Conservation (phyloP, 345 rosid species). For the Trapa incisa region DNA sequence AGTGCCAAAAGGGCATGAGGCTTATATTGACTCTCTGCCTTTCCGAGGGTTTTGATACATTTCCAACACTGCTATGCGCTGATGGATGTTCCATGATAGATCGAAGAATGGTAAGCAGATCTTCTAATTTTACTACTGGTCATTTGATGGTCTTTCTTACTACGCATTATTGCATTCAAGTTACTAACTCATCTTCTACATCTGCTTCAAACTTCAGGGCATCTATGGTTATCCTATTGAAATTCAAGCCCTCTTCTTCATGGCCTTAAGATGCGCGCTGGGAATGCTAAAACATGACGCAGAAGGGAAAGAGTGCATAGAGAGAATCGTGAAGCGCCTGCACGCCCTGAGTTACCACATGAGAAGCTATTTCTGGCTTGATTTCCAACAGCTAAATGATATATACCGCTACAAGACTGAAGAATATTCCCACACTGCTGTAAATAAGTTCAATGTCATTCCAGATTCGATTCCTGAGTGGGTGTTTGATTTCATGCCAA, state of each 20-base stretch:
- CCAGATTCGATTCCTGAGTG: slow-evolving; percentile 64
- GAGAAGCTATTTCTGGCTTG: slow-evolving; percentile 58
- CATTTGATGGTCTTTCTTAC: neutral
- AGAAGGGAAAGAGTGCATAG: slow-evolving; percentile 54
- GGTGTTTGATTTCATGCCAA: slow-evolving; percentile 59
- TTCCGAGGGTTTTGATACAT: slow-evolving; percentile 77
- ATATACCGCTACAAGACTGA: slow-evolving; percentile 61
- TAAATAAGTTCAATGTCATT: slow-evolving; percentile 60
- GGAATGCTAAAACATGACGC: slow-evolving; percentile 54
- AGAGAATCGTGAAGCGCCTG: slow-evolving; percentile 42
- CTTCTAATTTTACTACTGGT: neutral
- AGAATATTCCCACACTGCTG: slow-evolving; percentile 64
- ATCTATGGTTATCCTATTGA: slow-evolving; percentile 74
- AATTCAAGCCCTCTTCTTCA: slow-evolving; percentile 74
- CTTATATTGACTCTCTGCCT: slow-evolving; percentile 64
- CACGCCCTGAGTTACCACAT: slow-evolving; percentile 52
- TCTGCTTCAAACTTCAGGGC: slow-evolving; percentile 35
- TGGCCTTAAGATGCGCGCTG: slow-evolving; percentile 56
- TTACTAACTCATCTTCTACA: neutral
- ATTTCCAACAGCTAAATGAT: slow-evolving; percentile 51
- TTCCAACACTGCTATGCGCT: slow-evolving; percentile 79
- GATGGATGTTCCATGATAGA: slow-evolving; percentile 86
- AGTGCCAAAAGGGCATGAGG: slow-evolving; percentile 72
- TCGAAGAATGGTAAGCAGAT: slow-evolving; percentile 58
- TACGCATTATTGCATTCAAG: neutral